These are phyloP conservation scores for Hypoxylon sp. DNA, from an alignment of 2,329 filamentous ascomycete species.

Conservation along the genomic window DNA sequence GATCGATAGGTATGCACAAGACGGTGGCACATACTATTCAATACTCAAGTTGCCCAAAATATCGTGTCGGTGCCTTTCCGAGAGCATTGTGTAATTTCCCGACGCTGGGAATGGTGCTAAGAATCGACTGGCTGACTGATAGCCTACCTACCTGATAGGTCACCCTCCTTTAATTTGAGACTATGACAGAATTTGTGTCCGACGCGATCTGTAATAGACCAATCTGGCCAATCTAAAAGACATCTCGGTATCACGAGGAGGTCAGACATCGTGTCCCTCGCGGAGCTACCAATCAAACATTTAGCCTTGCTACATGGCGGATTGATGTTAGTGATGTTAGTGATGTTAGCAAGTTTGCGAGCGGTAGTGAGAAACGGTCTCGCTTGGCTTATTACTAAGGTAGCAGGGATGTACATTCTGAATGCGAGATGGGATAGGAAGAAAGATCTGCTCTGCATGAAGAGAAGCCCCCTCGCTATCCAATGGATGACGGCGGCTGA, in stretches of 20 bases:
- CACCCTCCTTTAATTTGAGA: slow-evolving; percentile 30
- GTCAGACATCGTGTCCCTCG: slow-evolving; percentile 27
- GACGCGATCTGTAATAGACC: slow-evolving; percentile 13
- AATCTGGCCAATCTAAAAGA: slow-evolving; percentile 31
- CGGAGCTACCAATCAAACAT: slow-evolving; percentile 40
- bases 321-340: not conserved
- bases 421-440: slow-evolving; percentile 8
- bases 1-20: not conserved
- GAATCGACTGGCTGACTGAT: slow-evolving; percentile 19
- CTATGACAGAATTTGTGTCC: slow-evolving; percentile 19
- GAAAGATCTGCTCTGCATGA: slow-evolving; percentile 38
- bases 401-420: not conserved
- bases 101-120: slow-evolving; percentile 11
- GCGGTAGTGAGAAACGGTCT: slow-evolving; percentile 8
- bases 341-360: slow-evolving; percentile 4
- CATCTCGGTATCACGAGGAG: slow-evolving; percentile 20
- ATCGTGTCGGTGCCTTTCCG: slow-evolving; percentile 4
- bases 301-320: slow-evolving; percentile 23
- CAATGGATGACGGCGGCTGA: slow-evolving; percentile 33
- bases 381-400: slow-evolving; percentile 1
- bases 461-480: slow-evolving; percentile 17
- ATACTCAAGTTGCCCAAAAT: slow-evolving; percentile 1
- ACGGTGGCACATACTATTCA: not conserved
- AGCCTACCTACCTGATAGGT: slow-evolving; percentile 13
- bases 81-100: slow-evolving; percentile 35